These are phyloP conservation scores for Colletotrichum somersetense DNA, from an alignment of 2,329 filamentous ascomycete species.

Conservation along the genomic window DNA sequence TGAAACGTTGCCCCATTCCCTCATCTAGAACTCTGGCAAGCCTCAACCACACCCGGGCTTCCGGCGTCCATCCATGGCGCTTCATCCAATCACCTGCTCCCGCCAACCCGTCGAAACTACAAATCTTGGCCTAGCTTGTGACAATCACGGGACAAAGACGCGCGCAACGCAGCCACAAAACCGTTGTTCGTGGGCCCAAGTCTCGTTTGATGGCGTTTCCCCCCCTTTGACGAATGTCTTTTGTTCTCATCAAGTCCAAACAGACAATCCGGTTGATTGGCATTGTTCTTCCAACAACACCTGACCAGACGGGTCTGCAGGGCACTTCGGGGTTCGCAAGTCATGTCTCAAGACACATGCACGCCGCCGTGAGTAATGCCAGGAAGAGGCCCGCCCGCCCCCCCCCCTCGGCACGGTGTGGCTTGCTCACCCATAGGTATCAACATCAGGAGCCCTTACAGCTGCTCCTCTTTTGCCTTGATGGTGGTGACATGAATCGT, in stretches of 20 bases:
- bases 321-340: slow-evolving; percentile 22
- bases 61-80: slow-evolving; percentile 5
- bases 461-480: not conserved
- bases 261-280: not conserved
- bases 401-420: slow-evolving; percentile 17
- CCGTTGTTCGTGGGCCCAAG: slow-evolving; percentile 5
- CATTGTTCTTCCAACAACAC: not conserved
- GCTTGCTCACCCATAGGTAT: slow-evolving; percentile 20
- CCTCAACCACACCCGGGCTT: slow-evolving; percentile 25
- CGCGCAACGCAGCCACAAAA: not conserved
- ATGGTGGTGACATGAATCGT: slow-evolving; percentile 22
- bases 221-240: not conserved
- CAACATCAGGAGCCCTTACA: slow-evolving; percentile 5
- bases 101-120: slow-evolving; percentile 12
- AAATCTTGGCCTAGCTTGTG: slow-evolving; percentile 2
- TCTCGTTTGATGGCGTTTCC: not conserved
- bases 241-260: slow-evolving; percentile 1
- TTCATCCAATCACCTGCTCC: slow-evolving; percentile 31
- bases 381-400: slow-evolving; percentile 15
- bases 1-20: slow-evolving; percentile 34
- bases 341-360: slow-evolving; percentile 29
- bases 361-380: slow-evolving; percentile 22
- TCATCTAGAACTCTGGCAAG: slow-evolving; percentile 17
- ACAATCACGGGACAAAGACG: slow-evolving; percentile 7
- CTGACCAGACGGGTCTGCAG: slow-evolving; percentile 1